Evolutionary conservation across 1,139 yeast species (phyloP).

Genomic region (Lodderomyces jiufengensis): DNA sequence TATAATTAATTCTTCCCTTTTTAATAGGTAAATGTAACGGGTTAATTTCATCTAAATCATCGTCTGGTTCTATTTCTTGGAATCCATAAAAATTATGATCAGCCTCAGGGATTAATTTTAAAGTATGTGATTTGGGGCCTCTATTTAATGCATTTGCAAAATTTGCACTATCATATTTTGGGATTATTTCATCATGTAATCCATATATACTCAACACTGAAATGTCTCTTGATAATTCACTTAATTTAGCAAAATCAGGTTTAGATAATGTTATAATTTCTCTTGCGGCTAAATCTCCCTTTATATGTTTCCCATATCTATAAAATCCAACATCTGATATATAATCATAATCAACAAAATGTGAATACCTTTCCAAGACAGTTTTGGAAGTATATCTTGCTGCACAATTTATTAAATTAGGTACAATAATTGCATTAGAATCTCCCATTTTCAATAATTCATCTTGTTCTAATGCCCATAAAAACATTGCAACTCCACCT

Average conservation of each 20-base stretch:
- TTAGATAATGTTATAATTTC: constrained; percentile 57
- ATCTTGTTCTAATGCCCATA: constrained; percentile 58
- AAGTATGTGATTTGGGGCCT: constrained; percentile 49
- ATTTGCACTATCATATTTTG: constrained; percentile 55
- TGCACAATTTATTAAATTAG: constrained; percentile 67
- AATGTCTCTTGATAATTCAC: constrained; percentile 42
- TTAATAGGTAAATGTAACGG: constrained; percentile 42
- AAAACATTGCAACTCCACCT: constrained; percentile 73
- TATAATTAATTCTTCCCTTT: constrained; percentile 49
- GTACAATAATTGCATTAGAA: constrained; percentile 41
- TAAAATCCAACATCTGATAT: constrained; percentile 15
- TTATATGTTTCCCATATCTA: constrained; percentile 49
- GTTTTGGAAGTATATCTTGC: constrained; percentile 51
- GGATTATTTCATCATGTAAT: constrained; percentile 59
- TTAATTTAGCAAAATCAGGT: constrained; percentile 45
- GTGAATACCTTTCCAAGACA: constrained; percentile 34
- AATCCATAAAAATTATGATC: constrained; percentile 78
- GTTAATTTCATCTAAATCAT: constrained; percentile 30
- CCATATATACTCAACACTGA: constrained; percentile 74
- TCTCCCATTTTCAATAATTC: constrained; percentile 24
- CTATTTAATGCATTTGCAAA: constrained; percentile 56
- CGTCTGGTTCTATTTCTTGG: constrained; percentile 26
- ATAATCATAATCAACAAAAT: constrained; percentile 17
- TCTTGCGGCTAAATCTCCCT: constrained; percentile 38
- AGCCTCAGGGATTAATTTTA: constrained; percentile 61